Percentiles rank a stretch among this genome's conserved stretches.
phyloP scores from a whole-genome alignment of 1,284 basidiomycete species.

The Rhodotorula sp. region DNA sequence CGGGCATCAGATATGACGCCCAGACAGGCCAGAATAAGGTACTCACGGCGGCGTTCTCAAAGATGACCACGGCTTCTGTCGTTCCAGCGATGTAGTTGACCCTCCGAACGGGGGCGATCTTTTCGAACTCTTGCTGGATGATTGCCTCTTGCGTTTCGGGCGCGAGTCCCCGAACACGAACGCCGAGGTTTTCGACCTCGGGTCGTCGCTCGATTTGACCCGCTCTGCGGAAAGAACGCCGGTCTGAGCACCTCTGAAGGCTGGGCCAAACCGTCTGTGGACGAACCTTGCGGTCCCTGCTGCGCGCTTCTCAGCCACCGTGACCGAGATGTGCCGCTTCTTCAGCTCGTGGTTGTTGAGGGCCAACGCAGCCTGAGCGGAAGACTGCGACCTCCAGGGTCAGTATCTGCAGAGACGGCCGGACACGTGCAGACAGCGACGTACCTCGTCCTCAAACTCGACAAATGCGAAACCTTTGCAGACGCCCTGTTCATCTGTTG shows the following conservation, averaged over 20 bases:
- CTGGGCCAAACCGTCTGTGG: not conserved
- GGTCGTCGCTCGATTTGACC: constrained; percentile 45
- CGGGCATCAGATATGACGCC: not conserved
- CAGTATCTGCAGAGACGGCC: not conserved
- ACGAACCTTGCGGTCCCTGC: constrained; percentile 56
- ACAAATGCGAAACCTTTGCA: constrained; percentile 89
- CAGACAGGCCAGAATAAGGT: constrained; percentile 1
- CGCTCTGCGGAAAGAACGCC: not conserved
- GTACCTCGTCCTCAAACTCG: constrained; percentile 78
- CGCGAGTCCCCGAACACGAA: constrained; percentile 74
- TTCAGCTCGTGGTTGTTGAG: constrained; percentile 83
- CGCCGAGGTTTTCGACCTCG: constrained; percentile 59
- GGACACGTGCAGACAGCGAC: not conserved
- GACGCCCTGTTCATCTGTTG: constrained; percentile 66
- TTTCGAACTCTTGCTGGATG: constrained; percentile 81
- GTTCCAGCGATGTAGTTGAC: constrained; percentile 50
- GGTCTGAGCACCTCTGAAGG: not conserved
- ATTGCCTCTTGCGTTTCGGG: constrained; percentile 74
- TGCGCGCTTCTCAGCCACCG: constrained; percentile 70
- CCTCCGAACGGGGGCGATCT: constrained; percentile 66
- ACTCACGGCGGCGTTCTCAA: constrained; percentile 69
- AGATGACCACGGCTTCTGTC: constrained; percentile 64
- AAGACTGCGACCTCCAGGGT: constrained; percentile 55
- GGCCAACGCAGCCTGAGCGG: constrained; percentile 67
- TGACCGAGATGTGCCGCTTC: constrained; percentile 78